Base-by-base conservation (phyloP, 2,329 filamentous ascomycete genomes). In the Fusarium equiseti region DNA sequence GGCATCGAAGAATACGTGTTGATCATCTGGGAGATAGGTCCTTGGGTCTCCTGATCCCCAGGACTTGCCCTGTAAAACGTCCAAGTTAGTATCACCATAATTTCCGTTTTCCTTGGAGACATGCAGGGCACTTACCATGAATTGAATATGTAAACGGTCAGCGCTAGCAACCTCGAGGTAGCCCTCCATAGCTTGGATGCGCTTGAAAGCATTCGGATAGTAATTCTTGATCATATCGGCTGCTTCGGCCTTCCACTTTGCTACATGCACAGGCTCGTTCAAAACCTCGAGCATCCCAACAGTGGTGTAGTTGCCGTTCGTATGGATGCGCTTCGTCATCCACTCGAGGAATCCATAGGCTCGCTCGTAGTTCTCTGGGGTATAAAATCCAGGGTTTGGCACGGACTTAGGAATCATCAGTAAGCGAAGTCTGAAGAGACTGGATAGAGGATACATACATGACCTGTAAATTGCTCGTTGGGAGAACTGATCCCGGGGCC, bases 271-370 rank as follows among this genome's bases (percentile, higher is more conserved):
- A 6, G 88, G 88, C 75, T 90, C 88, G 72, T 90, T 90, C 57
- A 89, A 79, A 12, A 90, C 80, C 73, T 87, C 84, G 16, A 90
- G 77, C 83, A 87, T 89, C 20, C 88, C 87, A 29, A 89, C 87
- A 40, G 84, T 88, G 43, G 83, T 79, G 74, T 87, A 88, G 48
- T 82, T 82, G 8, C 77, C 61, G 55, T 83, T 83, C 0, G 75
- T 78, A 72, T 89, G 87, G 51, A 89, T 85, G 35, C 83, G 80
- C 27, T 82, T 81, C 2, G 86, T 84, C 76, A 90, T 84, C 83
- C 84, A 88, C 43, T 83, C 78, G 8, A 90, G 81, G 73, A 88
- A 89, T 50, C 82, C 76, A 58, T 83, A 76, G 0, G 86, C 87
- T 18, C 89, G 84, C 43, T 84, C 83, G 74, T 87, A 90, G 74